A percentile compares a stretch with the other conserved stretches of the same genome.
These are phyloP conservation scores for Candida mattraensis DNA, from an alignment of 805 yeast genomes.

Conservation along the genomic window DNA sequence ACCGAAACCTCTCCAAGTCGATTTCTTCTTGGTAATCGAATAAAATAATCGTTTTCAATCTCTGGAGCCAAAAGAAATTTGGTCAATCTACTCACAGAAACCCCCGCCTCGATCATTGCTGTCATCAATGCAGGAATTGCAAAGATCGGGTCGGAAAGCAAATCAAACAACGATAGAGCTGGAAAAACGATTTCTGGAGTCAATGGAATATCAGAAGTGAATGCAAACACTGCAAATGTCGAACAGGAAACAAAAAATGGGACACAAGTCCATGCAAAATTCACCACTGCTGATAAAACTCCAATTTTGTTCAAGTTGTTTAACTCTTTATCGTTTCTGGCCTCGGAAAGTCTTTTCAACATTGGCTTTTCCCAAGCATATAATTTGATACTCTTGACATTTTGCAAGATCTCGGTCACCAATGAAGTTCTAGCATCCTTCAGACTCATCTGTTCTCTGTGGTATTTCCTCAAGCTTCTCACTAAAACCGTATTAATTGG, in stretches of 20 bases:
- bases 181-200: slow-evolving; percentile 73
- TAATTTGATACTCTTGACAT: slow-evolving; percentile 63
- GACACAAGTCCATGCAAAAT: slow-evolving; percentile 62
- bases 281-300: slow-evolving; percentile 43
- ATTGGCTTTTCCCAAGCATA: slow-evolving; percentile 73
- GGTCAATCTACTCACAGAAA: slow-evolving; percentile 54
- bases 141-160: slow-evolving; percentile 58
- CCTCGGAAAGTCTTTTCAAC: slow-evolving; percentile 47
- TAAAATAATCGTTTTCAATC: slow-evolving; percentile 38
- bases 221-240: slow-evolving; percentile 55
- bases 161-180: slow-evolving; percentile 57
- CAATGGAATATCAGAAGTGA: slow-evolving; percentile 45
- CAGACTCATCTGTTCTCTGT: slow-evolving; percentile 57
- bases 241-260: slow-evolving; percentile 66
- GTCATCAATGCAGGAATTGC: slow-evolving; percentile 59
- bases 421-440: slow-evolving; percentile 61
- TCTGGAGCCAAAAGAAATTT: slow-evolving; percentile 47
- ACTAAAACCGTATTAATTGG: slow-evolving; percentile 56
- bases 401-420: slow-evolving; percentile 57
- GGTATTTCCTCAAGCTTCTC: slow-evolving; percentile 43
- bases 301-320: slow-evolving; percentile 50
- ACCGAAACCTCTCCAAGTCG: slow-evolving; percentile 38
- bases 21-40: slow-evolving; percentile 21
- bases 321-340: slow-evolving; percentile 61
- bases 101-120: slow-evolving; percentile 56